Base-by-base conservation (phyloP, 768 basidiomycete species). In the Suillus lakei region DNA sequence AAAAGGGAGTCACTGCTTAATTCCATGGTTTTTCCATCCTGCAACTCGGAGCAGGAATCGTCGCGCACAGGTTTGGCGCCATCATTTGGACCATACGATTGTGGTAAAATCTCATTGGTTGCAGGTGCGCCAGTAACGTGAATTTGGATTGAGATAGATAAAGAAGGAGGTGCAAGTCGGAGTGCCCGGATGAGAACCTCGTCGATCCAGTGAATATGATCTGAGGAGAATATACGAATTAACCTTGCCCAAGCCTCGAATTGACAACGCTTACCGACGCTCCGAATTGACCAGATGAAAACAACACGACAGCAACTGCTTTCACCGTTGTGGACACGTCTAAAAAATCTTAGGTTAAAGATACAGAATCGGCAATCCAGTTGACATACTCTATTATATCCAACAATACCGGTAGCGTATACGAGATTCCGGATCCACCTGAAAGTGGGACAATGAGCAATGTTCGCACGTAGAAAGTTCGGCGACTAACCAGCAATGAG, bases 231-330 rank as follows among this genome's bases (percentile, higher is more conserved):
- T 39, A 16, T 4, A 36, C 4, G 12, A 13, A 10, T 36, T 15
- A 55, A 36, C 4, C 13, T 34, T 12, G 34, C 10, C n/a, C 12
- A 23, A 26, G 12, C 16, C 9, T 41, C 32, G 26, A 13, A 44
- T 10, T 8, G 2, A 39, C 8, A 30, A 60, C 38, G 70, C 64
- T 64, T 71, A 83, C 84, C 80, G 56, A 75, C 67, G 62, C 81
- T 80, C 48, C 83, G 78, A 59, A 84, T 79, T 5, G 79, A 72
- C 84, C 84, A 85, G 10, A 85, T 72, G 69, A 85, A 84, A 21
- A 83, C 74, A 10, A 84, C 77, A 30, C 82, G 76, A 16, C 71
- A 72, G 26, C 67, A 68, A 28, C 41, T 39, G 28, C 61, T 68
- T 48, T 67, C 65, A 1, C 66, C 69, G 39, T 50, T 62, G 34